Conservation (phyloP, 441 rosid species). For the Rhodomyrtus psidioides region DNA sequence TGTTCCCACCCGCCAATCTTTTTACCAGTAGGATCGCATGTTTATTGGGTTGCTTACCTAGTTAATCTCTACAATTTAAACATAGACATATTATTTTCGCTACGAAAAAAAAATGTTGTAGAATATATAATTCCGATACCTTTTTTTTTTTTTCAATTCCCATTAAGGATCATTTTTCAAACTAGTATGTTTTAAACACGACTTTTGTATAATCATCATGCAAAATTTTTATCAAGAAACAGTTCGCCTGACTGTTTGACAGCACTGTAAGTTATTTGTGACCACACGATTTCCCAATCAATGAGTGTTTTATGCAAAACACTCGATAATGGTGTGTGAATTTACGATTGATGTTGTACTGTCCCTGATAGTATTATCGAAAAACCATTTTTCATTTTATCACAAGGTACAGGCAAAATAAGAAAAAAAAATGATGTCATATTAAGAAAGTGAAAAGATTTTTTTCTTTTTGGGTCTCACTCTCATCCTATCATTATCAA, state of each 20-base stretch:
- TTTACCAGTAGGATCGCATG: too few species aligned
- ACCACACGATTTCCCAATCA: too few species aligned
- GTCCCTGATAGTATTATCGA: accelerated
- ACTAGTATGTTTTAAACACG: not conserved
- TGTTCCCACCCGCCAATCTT: too few species aligned
- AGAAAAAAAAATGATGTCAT: not conserved
- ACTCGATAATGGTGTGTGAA: too few species aligned
- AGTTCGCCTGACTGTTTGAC: too few species aligned
- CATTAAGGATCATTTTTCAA: not conserved
- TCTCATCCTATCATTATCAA: not conserved
- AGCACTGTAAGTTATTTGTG: too few species aligned
- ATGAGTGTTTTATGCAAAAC: too few species aligned
- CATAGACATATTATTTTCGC: not conserved
- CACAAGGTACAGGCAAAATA: not conserved
- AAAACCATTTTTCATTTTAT: not conserved
- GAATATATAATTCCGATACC: not conserved
- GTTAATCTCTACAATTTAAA: not conserved
- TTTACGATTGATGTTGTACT: too few species aligned
- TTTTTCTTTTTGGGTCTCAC: not conserved
- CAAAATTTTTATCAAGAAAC: too few species aligned
- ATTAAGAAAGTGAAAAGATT: not conserved
- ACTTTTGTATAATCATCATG: not conserved
- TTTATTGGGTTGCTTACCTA: not conserved
- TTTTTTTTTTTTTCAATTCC: not conserved
- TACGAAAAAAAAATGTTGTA: not conserved